Conservation (phyloP, 1,284 basidiomycete species). For the Psilocybe mexicana region DNA sequence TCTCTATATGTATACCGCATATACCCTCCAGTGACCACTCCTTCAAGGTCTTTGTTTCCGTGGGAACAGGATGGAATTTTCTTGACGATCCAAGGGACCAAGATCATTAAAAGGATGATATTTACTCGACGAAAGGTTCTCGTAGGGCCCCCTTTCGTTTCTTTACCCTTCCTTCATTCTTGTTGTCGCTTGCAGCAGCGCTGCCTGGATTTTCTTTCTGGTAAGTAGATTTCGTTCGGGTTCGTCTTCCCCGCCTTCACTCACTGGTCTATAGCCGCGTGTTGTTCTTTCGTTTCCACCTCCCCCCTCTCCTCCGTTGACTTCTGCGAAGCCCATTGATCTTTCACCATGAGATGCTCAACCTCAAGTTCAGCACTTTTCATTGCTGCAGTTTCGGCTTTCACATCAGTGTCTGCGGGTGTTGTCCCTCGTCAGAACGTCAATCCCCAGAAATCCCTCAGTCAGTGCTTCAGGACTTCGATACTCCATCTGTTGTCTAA, state of each 20-base stretch:
- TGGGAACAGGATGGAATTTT: conserved; percentile 16
- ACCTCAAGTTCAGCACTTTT: conserved; percentile 41
- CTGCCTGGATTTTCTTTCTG: conserved; percentile 36
- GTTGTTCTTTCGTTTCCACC: conserved; percentile 15
- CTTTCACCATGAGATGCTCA: conserved; percentile 55
- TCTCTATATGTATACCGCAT: too few relatives aligned
- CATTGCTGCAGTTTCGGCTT: conserved; percentile 40
- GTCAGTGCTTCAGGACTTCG: conserved; percentile 25
- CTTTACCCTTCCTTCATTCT: conserved; percentile 25
- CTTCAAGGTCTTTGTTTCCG: conserved; percentile 14
- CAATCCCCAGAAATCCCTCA: conserved; percentile 42
- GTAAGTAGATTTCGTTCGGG: conserved; percentile 5
- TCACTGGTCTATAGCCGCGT: not conserved
- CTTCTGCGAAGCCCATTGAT: conserved; percentile 37
- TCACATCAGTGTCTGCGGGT: conserved; percentile 41
- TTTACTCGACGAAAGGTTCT: conserved; percentile 6
- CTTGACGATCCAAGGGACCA: conserved; percentile 7
- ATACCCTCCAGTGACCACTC: not conserved
- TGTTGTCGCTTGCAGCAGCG: conserved; percentile 38
- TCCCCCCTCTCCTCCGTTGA: conserved; percentile 27
- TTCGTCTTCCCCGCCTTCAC: too few relatives aligned
- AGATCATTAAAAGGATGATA: conserved; percentile 11
- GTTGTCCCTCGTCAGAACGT: conserved; percentile 32
- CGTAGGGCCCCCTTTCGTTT: conserved; percentile 5
- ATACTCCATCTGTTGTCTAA: not conserved